A percentile compares a stretch with the other conserved stretches of the same genome.
Conservation (phyloP, 371 early-diverging fungal genomes). For the Funneliformis caledonium region DNA sequence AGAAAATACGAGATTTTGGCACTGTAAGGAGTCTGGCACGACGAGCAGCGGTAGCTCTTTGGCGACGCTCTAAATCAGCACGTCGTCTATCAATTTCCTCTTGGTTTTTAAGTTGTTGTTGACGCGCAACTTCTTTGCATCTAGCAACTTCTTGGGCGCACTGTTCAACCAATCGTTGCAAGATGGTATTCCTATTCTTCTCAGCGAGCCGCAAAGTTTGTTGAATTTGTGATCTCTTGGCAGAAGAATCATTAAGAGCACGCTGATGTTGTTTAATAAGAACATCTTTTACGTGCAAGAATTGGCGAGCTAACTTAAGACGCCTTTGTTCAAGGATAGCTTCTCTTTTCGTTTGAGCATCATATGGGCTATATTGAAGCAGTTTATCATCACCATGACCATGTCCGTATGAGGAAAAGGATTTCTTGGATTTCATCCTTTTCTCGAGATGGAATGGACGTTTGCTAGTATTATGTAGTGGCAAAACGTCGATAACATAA, state of each 20-base stretch:
- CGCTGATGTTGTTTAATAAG: slow-evolving; percentile 35
- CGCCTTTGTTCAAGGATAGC: slow-evolving; percentile 36
- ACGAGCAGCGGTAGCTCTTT: slow-evolving; percentile 38
- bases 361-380: neutral
- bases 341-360: slow-evolving; percentile 33
- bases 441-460: slow-evolving; percentile 36
- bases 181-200: slow-evolving; percentile 28
- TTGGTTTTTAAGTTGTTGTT: slow-evolving; percentile 37
- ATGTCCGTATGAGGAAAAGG: slow-evolving; percentile 1
- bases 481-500: slow-evolving; percentile 37
- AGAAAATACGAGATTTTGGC: slow-evolving; percentile 18
- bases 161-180: slow-evolving; percentile 36
- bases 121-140: slow-evolving; percentile 39
- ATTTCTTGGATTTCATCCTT: slow-evolving; percentile 39
- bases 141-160: slow-evolving; percentile 38
- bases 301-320: slow-evolving; percentile 37
- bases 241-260: slow-evolving; percentile 31
- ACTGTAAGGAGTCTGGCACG: slow-evolving; percentile 32
- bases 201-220: slow-evolving; percentile 24
- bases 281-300: slow-evolving; percentile 36
- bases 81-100: slow-evolving; percentile 38
- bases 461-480: slow-evolving; percentile 35
- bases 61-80: slow-evolving; percentile 34
- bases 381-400: neutral
- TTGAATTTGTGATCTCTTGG: slow-evolving; percentile 37